A percentile compares a stretch with the other conserved stretches of the same genome.
Evolutionary conservation across 202 grass and related monocot genomes (phyloP).

Genomic region (Schoenoplectus triqueter): DNA sequence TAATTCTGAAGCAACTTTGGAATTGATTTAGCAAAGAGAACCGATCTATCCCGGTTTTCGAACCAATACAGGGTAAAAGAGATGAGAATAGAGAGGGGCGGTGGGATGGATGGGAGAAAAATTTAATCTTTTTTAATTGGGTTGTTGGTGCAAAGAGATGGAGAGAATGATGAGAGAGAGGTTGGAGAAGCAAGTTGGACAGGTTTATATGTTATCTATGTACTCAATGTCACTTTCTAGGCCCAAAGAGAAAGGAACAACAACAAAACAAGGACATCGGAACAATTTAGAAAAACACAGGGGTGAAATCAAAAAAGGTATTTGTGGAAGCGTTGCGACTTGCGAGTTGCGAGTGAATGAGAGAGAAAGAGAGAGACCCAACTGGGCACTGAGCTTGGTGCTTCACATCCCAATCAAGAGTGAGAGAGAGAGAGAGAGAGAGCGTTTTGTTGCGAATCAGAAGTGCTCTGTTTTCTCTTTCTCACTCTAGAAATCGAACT

Average conservation of each 20-base stretch:
- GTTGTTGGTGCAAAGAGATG: conserved; percentile 41
- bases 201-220: conserved; percentile 35
- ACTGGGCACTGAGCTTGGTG: conserved; percentile 18
- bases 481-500: conserved; percentile 28
- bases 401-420: conserved; percentile 41
- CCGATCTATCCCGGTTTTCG: conserved; percentile 41
- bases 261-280: conserved; percentile 20
- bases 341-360: conserved; percentile 36
- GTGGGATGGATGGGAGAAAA: conserved; percentile 28
- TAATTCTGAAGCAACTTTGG: conserved; percentile 16
- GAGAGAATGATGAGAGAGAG: conserved; percentile 36
- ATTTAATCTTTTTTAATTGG: conserved; percentile 4
- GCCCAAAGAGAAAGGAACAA: conserved; percentile 40
- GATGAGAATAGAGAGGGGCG: not conserved
- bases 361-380: conserved; percentile 37
- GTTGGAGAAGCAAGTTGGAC: conserved; percentile 39
- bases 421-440: not conserved
- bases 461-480: not conserved
- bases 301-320: conserved; percentile 27
- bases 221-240: conserved; percentile 29
- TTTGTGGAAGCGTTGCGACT: not conserved
- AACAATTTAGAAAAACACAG: conserved; percentile 46
- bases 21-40: conserved; percentile 33
- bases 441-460: too few species aligned
- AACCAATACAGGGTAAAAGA: conserved; percentile 29